Base-by-base conservation (phyloP, 441 rosid genomes). In the Biscutella laevigata region DNA sequence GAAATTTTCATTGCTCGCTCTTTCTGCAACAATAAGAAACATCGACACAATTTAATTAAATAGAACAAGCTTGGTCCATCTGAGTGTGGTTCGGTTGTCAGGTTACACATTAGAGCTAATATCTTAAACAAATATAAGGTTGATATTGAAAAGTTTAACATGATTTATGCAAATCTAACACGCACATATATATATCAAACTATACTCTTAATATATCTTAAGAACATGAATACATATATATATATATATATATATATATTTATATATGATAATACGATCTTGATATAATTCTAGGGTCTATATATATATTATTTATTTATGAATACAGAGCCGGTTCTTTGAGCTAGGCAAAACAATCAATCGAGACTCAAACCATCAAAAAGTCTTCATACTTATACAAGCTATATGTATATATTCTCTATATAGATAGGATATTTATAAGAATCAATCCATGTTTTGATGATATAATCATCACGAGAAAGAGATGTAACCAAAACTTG, bases 281-380 rank as follows among this genome's bases (percentile, higher is more conserved):
- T 7, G 36, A 55, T 59, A 58, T 42, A 24, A 36, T 10, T 42
- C 64, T 52, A 59, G 55, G 70, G 56, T 42, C 57, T 57, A 29
- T 28, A 44, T n/a, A n/a, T n/a, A 5, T 26, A 28, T 6, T 47
- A 42, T 42, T 62, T 53, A 62, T 53, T 59, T 66, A 66, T 52
- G 36, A 59, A 30, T 36, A 53, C 71, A 59, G 19, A 38, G 38
- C 56, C 35, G 20, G 38, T 51, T 59, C 56, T 39, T 46, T 10
- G 51, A 66, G 42, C 61, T 45, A 45, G 20, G 57, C 50, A 59
- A 59, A 61, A 66, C 45, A 56, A 38, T 36, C 64, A 57, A 64
- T 50, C 59, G 14, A 24, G 4, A 50, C 59, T 27, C 57, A 35
- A 65, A 43, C 49, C 55, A 65, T 36, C 53, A 59, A 66, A 59